Evolutionary conservation across 441 rosid species (phyloP), one percentile per base, ranked within the genome.

Genomic region (Pelargonium hybrid): DNA sequence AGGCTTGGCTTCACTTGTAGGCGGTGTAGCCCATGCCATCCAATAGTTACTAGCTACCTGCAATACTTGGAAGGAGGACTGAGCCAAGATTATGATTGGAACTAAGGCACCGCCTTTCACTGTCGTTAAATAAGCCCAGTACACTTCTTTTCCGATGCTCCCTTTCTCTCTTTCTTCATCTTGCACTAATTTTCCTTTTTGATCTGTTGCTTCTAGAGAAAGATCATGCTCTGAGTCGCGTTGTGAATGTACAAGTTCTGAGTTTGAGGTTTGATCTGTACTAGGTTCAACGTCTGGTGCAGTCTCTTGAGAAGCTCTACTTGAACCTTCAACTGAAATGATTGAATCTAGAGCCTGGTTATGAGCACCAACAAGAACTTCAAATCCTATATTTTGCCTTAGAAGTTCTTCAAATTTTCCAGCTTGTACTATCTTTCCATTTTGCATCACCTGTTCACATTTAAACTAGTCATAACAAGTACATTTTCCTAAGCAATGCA

Each of bases 81-180:
- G 99, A 64, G 99, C 98, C 84, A 94, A 69, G 71, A 94, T 45
- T 78, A 94, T 92, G 74, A 89, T 7, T 1, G 98, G 99, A 72
- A 92, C 84, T 52, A 94, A 77, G 52, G 83, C 82, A 59, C 99
- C 99, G 7, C 93, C 87, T 82, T 88, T 91, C 20, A 86, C 89
- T 0, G 81, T 80, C 54, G 91, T 90, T 74, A 94, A 63, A 78
- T 94, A 94, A 8, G 94, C 79, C 88, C 91, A 83, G 77, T 94
- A 94, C 77, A 94, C 87, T 75, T 92, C 90, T 85, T 85, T 92
- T 29, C 98, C 97, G 0, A 92, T 92, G 75, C 90, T 88, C 75
- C 99, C 98, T 76, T 82, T 94, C 82, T 94, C 99, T 77, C 91
- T 86, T 14, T 91, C 97, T 81, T 94, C 98, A 54, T 92, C 98